Base-by-base conservation (phyloP, 2,329 filamentous ascomycete species). In the Camillea tinctor region DNA sequence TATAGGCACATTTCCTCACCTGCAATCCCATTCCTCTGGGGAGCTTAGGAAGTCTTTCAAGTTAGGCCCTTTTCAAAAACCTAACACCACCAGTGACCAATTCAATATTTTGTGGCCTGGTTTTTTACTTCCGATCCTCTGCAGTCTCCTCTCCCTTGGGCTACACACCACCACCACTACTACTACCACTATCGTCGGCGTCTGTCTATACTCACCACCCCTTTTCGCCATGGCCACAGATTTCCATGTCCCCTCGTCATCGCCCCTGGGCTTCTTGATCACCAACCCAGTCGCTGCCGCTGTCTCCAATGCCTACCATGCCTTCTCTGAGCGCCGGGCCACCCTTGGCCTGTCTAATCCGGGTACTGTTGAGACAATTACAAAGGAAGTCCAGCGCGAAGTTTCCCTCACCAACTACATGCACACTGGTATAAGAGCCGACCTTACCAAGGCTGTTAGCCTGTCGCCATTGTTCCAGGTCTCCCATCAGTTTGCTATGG, bases 381-480 rank as follows among this genome's bases (percentile, higher is more conserved):
- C 90, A 69, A 89, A 90, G 75, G 95, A 99, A 82, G 93, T 97
- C 64, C 90, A 96, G 81, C 93, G 93, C 79, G 93, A 97, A 85
- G 93, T 97, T 70, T 89, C 98, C 75, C 87, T 97, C 72, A 95
- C 90, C 80, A 97, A 97, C 83, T 91, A 92, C 77, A 96, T 95
- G 88, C 98, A 99, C 83, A 91, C 92, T 51, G 95, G 95, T 72
- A 85, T 99, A 76, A 91, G 94, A 75, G 96, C 94, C 76, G 95
- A 99, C 78, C 83, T 98, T 75, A 97, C 93, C 75, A 98, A 97
- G 84, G 88, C 92, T 74, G 96, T 98, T 80, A 95, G 93, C 84
- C 87, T 96, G 76, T 87, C 88, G 60, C 95, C 95, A 60, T 82
- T 98, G 68, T 99, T 99, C 84, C 94, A 98, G 80, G 91, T 97